Evolutionary conservation across 805 yeast species (phyloP), one percentile per base, ranked within the genome.

Genomic region (Citeromyces matritensis): DNA sequence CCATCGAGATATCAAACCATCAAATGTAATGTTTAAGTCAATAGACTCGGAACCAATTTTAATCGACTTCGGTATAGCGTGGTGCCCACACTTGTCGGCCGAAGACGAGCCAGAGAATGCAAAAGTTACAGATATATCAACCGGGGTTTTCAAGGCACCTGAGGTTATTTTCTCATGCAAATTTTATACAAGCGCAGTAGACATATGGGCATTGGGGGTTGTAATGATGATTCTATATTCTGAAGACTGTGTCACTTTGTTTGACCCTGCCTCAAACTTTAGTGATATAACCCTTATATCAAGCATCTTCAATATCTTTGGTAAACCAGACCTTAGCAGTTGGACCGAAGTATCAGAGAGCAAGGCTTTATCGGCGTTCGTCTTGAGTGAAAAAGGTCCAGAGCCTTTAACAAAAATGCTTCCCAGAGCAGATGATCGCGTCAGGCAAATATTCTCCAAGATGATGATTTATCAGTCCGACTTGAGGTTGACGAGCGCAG

Each of bases 1-100:
- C 12, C 91, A 81, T 48, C 55, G 93, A 42, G 93, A 81, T 52
- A 71, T 81, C 41, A 81, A 81, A 42, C 88, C 88, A 0, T 85
- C 78, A 44, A 81, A 81, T 31, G 45, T 55, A 28, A 41, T 55
- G 47, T 49, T 54, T 32, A 17, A 48, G 32, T 43, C 43, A 4
- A 32, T 33, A n/a, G 42, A 43, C 8, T 35, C 43, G 2, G 30
- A 37, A 4, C 61, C 64, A 1, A 45, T 56, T 2, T 45, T 60
- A n/a, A 55, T 55, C 11, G 67, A 60, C 35, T 51, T 61, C 34
- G 69, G 68, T 0, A 58, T 57, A 15, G 45, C 56, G 12, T 62
- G 45, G 39, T 23, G 48, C 30, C 36, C 33, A 24, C 51, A 55
- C 1, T 68, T 72, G 10, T 93, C 83, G 43, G 76, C 77, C 50